Percentiles rank a stretch among this genome's conserved stretches.
Conservation (phyloP, 805 yeast genomes). For the Candida verbasci region DNA sequence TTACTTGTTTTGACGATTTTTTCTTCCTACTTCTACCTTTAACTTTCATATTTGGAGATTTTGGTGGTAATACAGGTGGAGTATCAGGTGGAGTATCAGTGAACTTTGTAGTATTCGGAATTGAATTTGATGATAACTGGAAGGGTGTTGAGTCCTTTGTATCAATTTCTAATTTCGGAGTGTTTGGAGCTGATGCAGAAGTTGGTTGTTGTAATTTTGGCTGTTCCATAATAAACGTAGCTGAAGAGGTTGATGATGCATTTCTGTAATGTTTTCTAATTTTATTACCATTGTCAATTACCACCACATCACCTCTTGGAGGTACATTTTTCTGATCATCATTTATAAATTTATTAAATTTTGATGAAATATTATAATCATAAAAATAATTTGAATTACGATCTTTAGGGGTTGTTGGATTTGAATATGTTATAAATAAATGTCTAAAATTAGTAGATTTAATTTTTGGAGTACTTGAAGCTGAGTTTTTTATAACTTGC, state of each 20-base stretch:
- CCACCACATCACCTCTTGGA: constrained; percentile 11
- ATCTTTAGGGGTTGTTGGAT: constrained; percentile 2
- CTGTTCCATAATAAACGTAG: not conserved
- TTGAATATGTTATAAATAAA: not conserved
- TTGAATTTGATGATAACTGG: too few species aligned
- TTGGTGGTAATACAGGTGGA: constrained; percentile 10
- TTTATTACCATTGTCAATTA: constrained; percentile 5
- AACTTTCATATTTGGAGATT: constrained; percentile 8
- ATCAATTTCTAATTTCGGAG: not conserved
- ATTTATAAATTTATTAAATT: constrained; percentile 9
- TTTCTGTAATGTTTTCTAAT: not conserved
- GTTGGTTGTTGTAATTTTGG: too few species aligned
- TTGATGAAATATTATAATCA: constrained; percentile 1
- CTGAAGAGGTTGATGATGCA: not conserved
- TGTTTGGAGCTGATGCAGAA: not conserved
- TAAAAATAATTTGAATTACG: not conserved
- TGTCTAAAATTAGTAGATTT: not conserved
- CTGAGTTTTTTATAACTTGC: not conserved
- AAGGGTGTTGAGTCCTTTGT: too few species aligned
- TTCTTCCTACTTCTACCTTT: constrained; percentile 2
- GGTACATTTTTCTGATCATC: constrained; percentile 13
- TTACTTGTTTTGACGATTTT: not conserved
- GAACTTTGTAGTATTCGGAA: too few species aligned
- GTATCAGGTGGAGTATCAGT: not conserved
- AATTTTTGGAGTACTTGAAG: not conserved